Evolutionary conservation across 2,329 filamentous ascomycete species (phyloP), one percentile per base, ranked within the genome.

Genomic region (Apiospora arundinis): DNA sequence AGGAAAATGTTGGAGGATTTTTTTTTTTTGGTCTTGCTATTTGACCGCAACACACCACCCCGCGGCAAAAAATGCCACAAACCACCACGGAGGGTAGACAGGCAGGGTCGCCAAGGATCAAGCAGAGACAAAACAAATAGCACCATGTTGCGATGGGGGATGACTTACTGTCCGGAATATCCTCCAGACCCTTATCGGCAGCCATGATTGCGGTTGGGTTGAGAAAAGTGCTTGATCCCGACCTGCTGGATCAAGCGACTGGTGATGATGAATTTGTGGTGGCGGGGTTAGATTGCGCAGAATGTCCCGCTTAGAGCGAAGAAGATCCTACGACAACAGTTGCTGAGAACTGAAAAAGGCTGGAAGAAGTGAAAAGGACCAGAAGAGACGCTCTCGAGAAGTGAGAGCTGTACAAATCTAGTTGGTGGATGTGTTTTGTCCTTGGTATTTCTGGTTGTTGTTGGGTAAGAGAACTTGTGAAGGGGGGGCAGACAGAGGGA

Each of bases 141-240:
- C n/a, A n/a, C n/a, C n/a, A n/a, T 12, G 16, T 21, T 37, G 66
- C 32, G 32, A 32, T 32, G 32, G 6, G 44, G 7, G 32, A n/a
- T 21, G 16, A 69, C 94, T 88, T 89, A 97, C 94, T 91, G 90
- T 97, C 95, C 84, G 94, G 92, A 87, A 97, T 92, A 85, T 98
- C 95, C 90, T 98, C 95, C 88, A 98, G 94, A 90, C 95, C 95
- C 90, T 97, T 97, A 81, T 94, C 93, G 84, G 92, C 92, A 94
- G 95, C 95, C 95, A 98, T 98, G 91, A 93, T 98, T 95, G 94
- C 92, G 92, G 87, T 88, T 86, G 80, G 28, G 37, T 48, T 23
- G 69, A 66, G 46, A 48, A 67, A 69, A 67, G 67, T 67, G 69
- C 52, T 60, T 45, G 68, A 70, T 63, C 68, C 49, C 40, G 49